Percentiles rank a stretch among this genome's conserved stretches.
Evolutionary conservation across 2,329 filamentous ascomycete species (phyloP).

Genomic region (Fusarium pseudoanthophilum): DNA sequence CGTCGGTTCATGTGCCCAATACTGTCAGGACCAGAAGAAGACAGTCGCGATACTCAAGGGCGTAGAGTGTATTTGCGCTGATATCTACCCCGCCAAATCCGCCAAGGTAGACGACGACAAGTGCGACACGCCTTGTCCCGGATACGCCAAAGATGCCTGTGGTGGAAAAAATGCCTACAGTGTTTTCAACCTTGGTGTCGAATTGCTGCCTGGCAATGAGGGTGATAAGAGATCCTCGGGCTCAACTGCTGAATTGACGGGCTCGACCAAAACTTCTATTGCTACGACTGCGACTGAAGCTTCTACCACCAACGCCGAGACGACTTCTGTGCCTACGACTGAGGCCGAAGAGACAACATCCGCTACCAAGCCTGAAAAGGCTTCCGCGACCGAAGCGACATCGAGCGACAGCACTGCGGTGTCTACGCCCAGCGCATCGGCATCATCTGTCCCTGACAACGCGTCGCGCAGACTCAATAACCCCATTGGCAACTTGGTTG

Average conservation of each 20-base stretch:
- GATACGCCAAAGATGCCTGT: conserved; percentile 17
- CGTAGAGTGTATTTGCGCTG: conserved; percentile 24
- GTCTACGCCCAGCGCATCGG: conserved; percentile 8
- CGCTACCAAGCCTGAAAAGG: background rate
- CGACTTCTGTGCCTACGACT: background rate
- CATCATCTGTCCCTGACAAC: conserved; percentile 3
- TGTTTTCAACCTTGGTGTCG: conserved; percentile 21
- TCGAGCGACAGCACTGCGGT: background rate
- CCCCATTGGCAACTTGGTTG: conserved; percentile 10
- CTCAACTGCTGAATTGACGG: background rate
- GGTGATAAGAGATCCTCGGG: background rate
- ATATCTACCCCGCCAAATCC: conserved; percentile 17
- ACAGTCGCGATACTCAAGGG: conserved; percentile 3
- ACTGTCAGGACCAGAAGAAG: background rate
- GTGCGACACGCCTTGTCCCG: conserved; percentile 26
- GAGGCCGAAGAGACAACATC: background rate
- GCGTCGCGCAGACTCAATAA: conserved; percentile 11
- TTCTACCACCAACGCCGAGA: background rate
- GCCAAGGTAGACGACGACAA: conserved; percentile 17
- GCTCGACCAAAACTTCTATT: background rate
- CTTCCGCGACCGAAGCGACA: background rate
- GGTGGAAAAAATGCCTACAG: conserved; percentile 19
- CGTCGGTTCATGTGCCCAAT: background rate
- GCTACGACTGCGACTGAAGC: background rate
- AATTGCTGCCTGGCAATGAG: background rate